Base-by-base conservation (phyloP, 2,329 filamentous ascomycete genomes). In the Phaeomoniella chlamydospora region DNA sequence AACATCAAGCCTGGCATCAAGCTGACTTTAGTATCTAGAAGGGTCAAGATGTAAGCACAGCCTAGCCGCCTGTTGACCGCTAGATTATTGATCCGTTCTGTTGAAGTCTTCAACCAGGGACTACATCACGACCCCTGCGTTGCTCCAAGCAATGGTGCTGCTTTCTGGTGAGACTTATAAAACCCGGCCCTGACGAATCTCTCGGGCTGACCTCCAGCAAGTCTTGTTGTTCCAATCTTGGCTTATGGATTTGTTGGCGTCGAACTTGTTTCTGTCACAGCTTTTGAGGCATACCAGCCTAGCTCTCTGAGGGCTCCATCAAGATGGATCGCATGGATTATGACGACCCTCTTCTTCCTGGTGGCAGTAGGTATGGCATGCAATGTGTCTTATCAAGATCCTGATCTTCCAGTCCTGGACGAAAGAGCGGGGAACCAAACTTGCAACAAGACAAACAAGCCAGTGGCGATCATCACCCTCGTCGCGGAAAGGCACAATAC, bases 221-320 rank as follows among this genome's bases (percentile, higher is more conserved):
- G 54, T 5, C 47, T 55, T 26, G 44, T 44, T 3, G 47, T 58
- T 5, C 52, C 52, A 1, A 49, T 52, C 4, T 47, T 48, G 26
- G 45, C 47, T 3, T 57, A 51, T 13, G 46, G 52, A 11, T 58
- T 49, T 29, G 43, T 52, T 10, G 54, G 55, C 0, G 45, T 58
- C 6, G 55, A 58, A 31, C 48, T 55, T 3, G 45, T 54, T 1
- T 49, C 54, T 1, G 49, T 53, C 3, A 54, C 51, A 5, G 54
- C 54, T 2, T 43, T 56, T 9, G 54, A 58, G 41, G 55, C 53
- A n/a, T 41, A 42, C 17, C 38, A 45, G 13, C 43, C 45, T 9
- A 12, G 19, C 13, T 31, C 32, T 14, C 22, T 42, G 10, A 49
- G 47, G 33, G 49, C 48, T 14, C 50, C 53, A 0, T 48, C 52